These are phyloP conservation scores for Fusarium domesticum DNA, from an alignment of 2,329 filamentous ascomycete genomes.

Conservation along the genomic window DNA sequence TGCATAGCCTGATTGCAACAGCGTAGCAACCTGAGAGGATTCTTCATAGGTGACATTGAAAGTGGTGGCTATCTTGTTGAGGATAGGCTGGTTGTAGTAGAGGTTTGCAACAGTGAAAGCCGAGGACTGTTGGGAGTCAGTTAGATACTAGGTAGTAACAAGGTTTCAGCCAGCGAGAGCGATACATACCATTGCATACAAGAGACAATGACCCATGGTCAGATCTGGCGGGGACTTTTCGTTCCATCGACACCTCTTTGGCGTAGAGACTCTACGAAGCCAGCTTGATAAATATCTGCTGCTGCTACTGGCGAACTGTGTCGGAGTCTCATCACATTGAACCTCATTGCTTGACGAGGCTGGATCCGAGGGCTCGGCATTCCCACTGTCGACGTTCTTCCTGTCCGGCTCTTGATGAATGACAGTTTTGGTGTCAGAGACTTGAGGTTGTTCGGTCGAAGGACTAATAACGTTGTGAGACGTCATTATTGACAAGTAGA, in stretches of 20 bases:
- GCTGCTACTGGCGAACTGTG: conserved; percentile 2
- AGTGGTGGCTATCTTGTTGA: conserved; percentile 69
- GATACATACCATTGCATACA: conserved; percentile 60
- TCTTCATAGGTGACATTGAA: conserved; percentile 69
- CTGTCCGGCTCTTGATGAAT: neutral
- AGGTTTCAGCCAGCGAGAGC: neutral
- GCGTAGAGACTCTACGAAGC: conserved; percentile 42
- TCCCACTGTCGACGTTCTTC: neutral
- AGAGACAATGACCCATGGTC: conserved; percentile 63
- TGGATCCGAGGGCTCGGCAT: neutral
- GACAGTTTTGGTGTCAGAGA: neutral
- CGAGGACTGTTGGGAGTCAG: conserved; percentile 38
- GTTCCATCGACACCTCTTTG: conserved; percentile 66
- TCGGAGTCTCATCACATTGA: neutral
- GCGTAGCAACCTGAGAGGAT: conserved; percentile 65
- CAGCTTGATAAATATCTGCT: conserved; percentile 24
- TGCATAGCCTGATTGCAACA: conserved; percentile 79
- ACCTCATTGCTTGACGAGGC: conserved; percentile 15
- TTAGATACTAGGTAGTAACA: neutral
- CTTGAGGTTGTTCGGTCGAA: neutral
- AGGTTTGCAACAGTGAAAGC: conserved; percentile 75
- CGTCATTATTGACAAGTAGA: neutral
- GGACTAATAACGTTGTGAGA: neutral
- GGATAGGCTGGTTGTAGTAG: conserved; percentile 77
- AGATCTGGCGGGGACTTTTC: conserved; percentile 64